Evolutionary conservation across 1,284 basidiomycete species (phyloP), one percentile per base, ranked within the genome.

Genomic region (Pseudozyma hubeiensis): DNA sequence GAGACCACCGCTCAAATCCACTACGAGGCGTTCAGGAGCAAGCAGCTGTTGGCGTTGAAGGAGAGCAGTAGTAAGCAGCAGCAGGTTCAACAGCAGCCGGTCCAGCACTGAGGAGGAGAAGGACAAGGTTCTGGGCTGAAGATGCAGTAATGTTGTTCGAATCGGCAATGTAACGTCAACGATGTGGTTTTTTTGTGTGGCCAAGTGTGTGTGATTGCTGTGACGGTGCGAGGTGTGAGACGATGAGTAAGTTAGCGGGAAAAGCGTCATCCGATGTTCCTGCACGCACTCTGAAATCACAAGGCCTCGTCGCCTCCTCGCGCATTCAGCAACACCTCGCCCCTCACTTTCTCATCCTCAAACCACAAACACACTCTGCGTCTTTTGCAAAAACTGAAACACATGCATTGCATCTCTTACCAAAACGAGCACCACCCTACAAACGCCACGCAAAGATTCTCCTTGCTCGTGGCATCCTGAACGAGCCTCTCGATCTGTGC

Each of bases 1-100:
- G 96, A 99, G 88, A 97, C 96, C 58, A 99, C 96, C 3, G 93
- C 95, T 8, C 93, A 96, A 86, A 97, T 97, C 85, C 97, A 99
- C 87, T 99, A 99, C 86, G 97, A 99, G 88, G 94, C 95, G 8
- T 99, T 99, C 92, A 91, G 96, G 77, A 95, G 93, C 81, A 98
- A 97, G 88, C 97, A 99, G 87, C 86, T 96, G 74, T 87, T 96
- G 53, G 94, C 94, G 29, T 89, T 96, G 81, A 96, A 96, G 88
- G 93, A 96, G 72, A 83, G 81, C 53, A 83, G 81, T 39, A 76
- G 76, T 16, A 85, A 84, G 63, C 83, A 85, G 64, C 82, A 82
- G 60, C 11, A 9, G 35, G 35, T 16, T n/a, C 53, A 60, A 43
- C 48, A 55, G 17, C 51, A 54, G 40, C 39, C 11, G 5, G 33